A percentile compares a stretch with the other conserved stretches of the same genome.
These are phyloP conservation scores for Calonectria fujianensis DNA, from an alignment of 2,329 filamentous ascomycete genomes.

Conservation along the genomic window DNA sequence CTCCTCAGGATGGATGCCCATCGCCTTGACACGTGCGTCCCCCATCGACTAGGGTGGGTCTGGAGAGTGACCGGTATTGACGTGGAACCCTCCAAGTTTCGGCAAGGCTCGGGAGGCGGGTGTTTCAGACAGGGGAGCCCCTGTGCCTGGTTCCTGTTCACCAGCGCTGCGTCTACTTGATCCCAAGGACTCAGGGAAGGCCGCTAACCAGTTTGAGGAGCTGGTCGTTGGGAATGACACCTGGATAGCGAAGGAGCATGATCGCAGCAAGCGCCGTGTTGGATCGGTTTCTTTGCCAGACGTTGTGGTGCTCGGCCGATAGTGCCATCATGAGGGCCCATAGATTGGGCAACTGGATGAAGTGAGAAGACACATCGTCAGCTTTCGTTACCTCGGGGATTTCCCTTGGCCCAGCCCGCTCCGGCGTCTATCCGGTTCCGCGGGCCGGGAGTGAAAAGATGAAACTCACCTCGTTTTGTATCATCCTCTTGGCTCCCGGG, in stretches of 20 bases:
- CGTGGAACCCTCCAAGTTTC: slow-evolving; percentile 11
- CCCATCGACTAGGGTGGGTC: not conserved
- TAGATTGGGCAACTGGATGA: slow-evolving; percentile 27
- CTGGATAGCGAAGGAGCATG: slow-evolving; percentile 34
- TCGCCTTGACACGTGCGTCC: slow-evolving; percentile 14
- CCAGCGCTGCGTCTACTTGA: not conserved
- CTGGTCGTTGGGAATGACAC: slow-evolving; percentile 28
- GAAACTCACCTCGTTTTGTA: slow-evolving; percentile 31
- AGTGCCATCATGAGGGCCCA: slow-evolving; percentile 36
- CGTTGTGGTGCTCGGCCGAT: slow-evolving; percentile 26
- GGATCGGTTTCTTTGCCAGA: slow-evolving; percentile 34
- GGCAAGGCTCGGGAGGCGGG: slow-evolving; percentile 24
- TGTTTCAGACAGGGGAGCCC: slow-evolving; percentile 19
- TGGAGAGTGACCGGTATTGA: not conserved
- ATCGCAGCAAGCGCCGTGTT: slow-evolving; percentile 34
- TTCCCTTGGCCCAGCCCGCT: not conserved
- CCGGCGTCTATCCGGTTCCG: not conserved
- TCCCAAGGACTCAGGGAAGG: slow-evolving; percentile 1
- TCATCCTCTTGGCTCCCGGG: slow-evolving; percentile 19
- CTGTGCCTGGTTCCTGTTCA: slow-evolving; percentile 2
- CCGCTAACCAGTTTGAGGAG: slow-evolving; percentile 33
- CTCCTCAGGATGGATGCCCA: not conserved
- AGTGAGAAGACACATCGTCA: slow-evolving; percentile 8
- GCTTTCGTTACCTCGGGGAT: not conserved
- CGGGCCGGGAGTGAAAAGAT: slow-evolving; percentile 3